phyloP scores from a whole-genome alignment of 345 rosid genomes.

The Acer campestre region DNA sequence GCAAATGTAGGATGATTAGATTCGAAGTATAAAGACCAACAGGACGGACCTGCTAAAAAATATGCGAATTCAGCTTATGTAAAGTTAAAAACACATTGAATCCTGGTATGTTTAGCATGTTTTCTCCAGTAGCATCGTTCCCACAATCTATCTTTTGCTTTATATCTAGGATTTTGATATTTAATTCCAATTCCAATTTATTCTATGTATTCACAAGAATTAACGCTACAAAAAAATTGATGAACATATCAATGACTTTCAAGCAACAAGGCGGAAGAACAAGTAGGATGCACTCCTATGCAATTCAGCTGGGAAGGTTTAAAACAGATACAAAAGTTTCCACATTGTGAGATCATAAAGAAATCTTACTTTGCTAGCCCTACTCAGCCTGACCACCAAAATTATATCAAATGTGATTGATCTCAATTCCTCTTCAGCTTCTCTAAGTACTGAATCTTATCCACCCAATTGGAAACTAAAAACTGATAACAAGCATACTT shows the following conservation, averaged over 20 bases:
- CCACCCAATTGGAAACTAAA: not conserved
- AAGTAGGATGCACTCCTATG: not conserved
- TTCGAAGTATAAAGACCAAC: not conserved
- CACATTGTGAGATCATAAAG: not conserved
- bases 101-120: not conserved
- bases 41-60: not conserved
- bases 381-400: not conserved
- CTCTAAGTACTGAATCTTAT: not conserved
- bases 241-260: not conserved
- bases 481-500: not conserved
- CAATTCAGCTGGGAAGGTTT: not conserved
- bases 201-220: not conserved
- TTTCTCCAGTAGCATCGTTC: too few relatives aligned
- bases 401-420: not conserved
- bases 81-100: not conserved
- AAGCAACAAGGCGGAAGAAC: not conserved
- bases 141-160: not conserved
- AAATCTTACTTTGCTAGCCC: not conserved
- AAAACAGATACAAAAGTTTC: not conserved
- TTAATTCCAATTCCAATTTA: too few relatives aligned
- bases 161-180: too few relatives aligned
- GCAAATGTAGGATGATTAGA: not conserved
- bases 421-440: not conserved
- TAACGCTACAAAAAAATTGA: not conserved
- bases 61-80: not conserved